phyloP scores from a whole-genome alignment of 768 basidiomycete genomes.

The Porphyrellus cyaneotinctus region DNA sequence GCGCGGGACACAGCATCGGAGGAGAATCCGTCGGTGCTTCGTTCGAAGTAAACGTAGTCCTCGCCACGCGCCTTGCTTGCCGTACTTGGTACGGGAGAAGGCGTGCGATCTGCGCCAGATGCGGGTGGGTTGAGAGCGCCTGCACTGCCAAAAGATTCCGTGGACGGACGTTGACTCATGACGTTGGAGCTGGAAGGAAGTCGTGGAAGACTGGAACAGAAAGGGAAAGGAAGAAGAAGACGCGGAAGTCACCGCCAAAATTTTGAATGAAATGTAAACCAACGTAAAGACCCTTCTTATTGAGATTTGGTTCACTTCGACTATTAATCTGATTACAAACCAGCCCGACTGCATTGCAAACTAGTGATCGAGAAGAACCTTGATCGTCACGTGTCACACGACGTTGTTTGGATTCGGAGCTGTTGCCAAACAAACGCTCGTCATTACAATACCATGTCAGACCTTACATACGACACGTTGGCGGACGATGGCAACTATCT shows the following conservation, averaged over 20 bases:
- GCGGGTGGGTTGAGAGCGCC: conserved; percentile 16
- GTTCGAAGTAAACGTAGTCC: conserved; percentile 94
- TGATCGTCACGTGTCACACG: conserved; percentile 1
- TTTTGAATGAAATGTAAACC: conserved; percentile 10
- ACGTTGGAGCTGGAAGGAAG: conserved; percentile 6
- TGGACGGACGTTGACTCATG: conserved; percentile 32
- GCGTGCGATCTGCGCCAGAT: conserved; percentile 25
- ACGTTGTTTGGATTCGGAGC: conserved; percentile 32
- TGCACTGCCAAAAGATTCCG: conserved; percentile 22
- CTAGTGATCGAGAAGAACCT: background rate
- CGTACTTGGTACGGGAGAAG: conserved; percentile 31
- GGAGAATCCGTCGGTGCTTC: conserved; percentile 76
- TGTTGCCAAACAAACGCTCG: conserved; percentile 34
- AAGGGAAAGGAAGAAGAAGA: conserved; percentile 1
- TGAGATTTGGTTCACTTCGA: background rate
- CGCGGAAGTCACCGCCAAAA: conserved; percentile 9
- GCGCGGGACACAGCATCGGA: conserved; percentile 85
- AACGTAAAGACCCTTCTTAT: conserved; percentile 22
- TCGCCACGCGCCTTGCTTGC: conserved; percentile 28
- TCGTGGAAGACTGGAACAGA: background rate
- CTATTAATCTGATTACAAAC: background rate
- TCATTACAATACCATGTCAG: conserved; percentile 58
- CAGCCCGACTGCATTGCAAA: background rate
- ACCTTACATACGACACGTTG: conserved; percentile 71
- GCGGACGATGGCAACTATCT: conserved; percentile 75